These are phyloP conservation scores for Penicillium polonicum DNA, from an alignment of 2,329 filamentous ascomycete genomes.

Conservation along the genomic window DNA sequence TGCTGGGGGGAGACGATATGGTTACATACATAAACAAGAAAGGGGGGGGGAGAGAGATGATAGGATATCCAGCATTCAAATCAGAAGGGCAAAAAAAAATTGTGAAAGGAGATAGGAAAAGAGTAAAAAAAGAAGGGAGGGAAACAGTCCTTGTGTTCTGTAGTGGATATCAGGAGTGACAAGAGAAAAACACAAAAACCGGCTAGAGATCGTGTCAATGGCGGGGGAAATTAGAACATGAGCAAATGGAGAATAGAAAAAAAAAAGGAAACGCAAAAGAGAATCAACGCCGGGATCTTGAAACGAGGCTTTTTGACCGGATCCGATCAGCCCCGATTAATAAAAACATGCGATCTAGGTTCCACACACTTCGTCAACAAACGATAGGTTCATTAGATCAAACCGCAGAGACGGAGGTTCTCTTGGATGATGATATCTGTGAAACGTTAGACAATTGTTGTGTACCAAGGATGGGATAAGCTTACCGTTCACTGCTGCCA, in stretches of 20 bases:
- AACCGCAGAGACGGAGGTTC: conserved; percentile 92
- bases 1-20: conserved; percentile 31
- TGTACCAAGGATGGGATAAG: conserved; percentile 4
- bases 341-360: conserved; percentile 35
- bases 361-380: conserved; percentile 29
- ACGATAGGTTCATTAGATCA: conserved; percentile 68
- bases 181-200: conserved; percentile 24
- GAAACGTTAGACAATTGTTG: not conserved
- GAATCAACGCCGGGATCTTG: conserved; percentile 27
- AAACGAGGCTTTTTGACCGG: conserved; percentile 26
- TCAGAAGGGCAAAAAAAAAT: conserved; percentile 26
- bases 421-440: conserved; percentile 99
- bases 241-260: conserved; percentile 26
- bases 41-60: conserved; percentile 31
- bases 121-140: conserved; percentile 27
- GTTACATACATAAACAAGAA: conserved; percentile 35
- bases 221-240: conserved; percentile 32
- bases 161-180: conserved; percentile 26
- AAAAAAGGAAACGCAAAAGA: conserved; percentile 14
- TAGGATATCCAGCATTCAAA: conserved; percentile 42
- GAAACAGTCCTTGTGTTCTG: conserved; percentile 22
- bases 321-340: conserved; percentile 29
- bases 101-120: conserved; percentile 29
- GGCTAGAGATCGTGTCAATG: conserved; percentile 33
- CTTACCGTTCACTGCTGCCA: conserved; percentile 97